Conservation (phyloP, 495 filamentous ascomycete species). For the Hyaloscypha bicolor region DNA sequence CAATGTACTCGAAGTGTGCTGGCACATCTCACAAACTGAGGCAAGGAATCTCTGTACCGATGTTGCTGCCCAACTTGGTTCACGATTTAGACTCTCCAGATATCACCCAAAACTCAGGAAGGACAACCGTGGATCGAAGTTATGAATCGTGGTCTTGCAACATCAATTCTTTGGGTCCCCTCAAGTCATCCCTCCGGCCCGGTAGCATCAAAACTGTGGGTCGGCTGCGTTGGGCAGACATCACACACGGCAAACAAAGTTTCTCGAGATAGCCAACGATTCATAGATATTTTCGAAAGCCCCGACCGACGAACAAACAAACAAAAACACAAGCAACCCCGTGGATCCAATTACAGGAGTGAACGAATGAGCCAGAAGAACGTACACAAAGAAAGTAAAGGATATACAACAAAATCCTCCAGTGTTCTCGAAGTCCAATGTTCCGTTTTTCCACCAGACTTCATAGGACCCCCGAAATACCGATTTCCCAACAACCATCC, state of each 20-base stretch:
- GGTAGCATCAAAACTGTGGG: too few species aligned
- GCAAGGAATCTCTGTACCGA: neutral
- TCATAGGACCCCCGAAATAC: neutral
- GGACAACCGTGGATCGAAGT: neutral
- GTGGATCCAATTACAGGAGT: neutral
- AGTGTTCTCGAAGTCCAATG: neutral
- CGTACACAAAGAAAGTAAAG: neutral
- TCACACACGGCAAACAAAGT: too few species aligned
- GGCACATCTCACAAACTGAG: neutral
- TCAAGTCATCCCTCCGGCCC: too few species aligned
- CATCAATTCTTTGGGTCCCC: too few species aligned
- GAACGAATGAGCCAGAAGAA: neutral
- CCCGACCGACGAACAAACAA: too few species aligned
- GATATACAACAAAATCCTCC: neutral
- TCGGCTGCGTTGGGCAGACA: too few species aligned
- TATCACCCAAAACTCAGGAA: neutral
- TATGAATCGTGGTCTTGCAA: neutral
- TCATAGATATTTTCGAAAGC: too few species aligned
- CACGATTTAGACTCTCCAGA: neutral
- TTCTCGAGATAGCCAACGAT: too few species aligned
- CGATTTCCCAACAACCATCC: neutral
- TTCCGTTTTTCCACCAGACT: neutral
- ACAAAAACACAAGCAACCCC: too few species aligned
- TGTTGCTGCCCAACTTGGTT: neutral
- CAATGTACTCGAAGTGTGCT: neutral